Conservation (phyloP, 2,329 filamentous ascomycete genomes). For the Ophiostoma ulmi region DNA sequence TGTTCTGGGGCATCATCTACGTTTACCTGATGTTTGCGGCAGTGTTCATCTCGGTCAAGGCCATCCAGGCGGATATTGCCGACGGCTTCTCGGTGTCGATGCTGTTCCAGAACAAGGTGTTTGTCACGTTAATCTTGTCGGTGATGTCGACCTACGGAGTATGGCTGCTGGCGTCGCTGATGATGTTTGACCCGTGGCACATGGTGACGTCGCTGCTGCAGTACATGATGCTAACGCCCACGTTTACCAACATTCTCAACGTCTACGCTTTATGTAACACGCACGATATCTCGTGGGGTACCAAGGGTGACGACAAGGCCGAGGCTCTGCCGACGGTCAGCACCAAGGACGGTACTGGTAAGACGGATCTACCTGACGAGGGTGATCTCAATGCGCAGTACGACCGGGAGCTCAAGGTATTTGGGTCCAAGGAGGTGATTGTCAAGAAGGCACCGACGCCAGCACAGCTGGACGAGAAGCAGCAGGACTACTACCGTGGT, state of each 20-base stretch:
- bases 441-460: slow-evolving; percentile 58
- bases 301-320: slow-evolving; percentile 94
- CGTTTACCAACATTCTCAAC: slow-evolving; percentile 97
- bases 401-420: slow-evolving; percentile 72
- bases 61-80: slow-evolving; percentile 69
- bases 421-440: slow-evolving; percentile 67
- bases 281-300: slow-evolving; percentile 96
- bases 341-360: slow-evolving; percentile 81
- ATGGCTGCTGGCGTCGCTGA: slow-evolving; percentile 82
- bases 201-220: slow-evolving; percentile 95
- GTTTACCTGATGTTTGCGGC: slow-evolving; percentile 91
- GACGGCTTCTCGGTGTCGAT: slow-evolving; percentile 63
- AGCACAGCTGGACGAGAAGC: slow-evolving; percentile 64
- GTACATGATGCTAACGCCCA: slow-evolving; percentile 91
- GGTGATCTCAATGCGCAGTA: slow-evolving; percentile 94
- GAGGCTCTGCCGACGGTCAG: slow-evolving; percentile 84
- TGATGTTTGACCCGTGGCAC: slow-evolving; percentile 99
- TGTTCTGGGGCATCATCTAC: slow-evolving; percentile 97
- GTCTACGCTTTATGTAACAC: slow-evolving; percentile 83
- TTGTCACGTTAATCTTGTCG: slow-evolving; percentile 90
- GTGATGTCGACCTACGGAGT: slow-evolving; percentile 88
- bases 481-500: slow-evolving; percentile 97
- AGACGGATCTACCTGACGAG: slow-evolving; percentile 93
- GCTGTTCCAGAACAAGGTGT: slow-evolving; percentile 80
- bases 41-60: slow-evolving; percentile 84